Conservation (phyloP, 192 early-diverging fungal species). For the Coemansia sp. region DNA sequence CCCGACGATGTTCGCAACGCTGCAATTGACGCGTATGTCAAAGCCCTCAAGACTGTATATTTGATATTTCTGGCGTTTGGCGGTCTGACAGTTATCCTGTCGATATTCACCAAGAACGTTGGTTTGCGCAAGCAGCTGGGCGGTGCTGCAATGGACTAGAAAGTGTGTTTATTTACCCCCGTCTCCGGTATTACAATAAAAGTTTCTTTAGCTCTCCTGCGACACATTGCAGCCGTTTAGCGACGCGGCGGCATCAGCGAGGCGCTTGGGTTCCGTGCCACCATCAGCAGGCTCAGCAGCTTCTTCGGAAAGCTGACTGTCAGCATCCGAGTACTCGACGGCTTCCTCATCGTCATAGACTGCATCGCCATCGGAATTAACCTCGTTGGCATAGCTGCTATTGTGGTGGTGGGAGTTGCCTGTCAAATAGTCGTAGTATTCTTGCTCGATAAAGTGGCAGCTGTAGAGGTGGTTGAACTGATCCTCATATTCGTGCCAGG, state of each 20-base stretch:
- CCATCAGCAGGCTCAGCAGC: too few relatives aligned
- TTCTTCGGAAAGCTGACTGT: too few relatives aligned
- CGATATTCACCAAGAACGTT: conserved; percentile 54
- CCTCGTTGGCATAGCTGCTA: conserved; percentile 3
- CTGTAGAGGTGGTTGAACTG: conserved; percentile 54
- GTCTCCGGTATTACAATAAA: conserved; percentile 32
- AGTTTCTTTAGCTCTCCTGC: too few relatives aligned
- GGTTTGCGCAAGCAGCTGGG: conserved; percentile 34
- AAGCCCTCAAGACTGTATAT: conserved; percentile 54
- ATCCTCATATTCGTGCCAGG: conserved; percentile 51
- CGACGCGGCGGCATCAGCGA: too few relatives aligned
- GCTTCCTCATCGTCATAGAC: conserved; percentile 4
- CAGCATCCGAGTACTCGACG: conserved; percentile 3
- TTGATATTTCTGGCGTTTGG: conserved; percentile 56
- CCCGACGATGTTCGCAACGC: conserved; percentile 33
- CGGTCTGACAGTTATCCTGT: conserved; percentile 49
- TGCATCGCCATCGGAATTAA: neutral
- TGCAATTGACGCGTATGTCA: conserved; percentile 58
- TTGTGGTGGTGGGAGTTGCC: conserved; percentile 1
- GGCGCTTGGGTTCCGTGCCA: too few relatives aligned
- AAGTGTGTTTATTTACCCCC: conserved; percentile 14
- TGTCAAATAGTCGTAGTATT: conserved; percentile 45
- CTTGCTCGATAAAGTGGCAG: conserved; percentile 51
- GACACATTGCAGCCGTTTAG: too few relatives aligned
- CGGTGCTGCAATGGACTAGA: conserved; percentile 16